Percentiles rank a stretch among this genome's conserved stretches.
These are phyloP conservation scores for Lasiodiplodia theobromae DNA, from an alignment of 2,329 filamentous ascomycete genomes.

Conservation along the genomic window DNA sequence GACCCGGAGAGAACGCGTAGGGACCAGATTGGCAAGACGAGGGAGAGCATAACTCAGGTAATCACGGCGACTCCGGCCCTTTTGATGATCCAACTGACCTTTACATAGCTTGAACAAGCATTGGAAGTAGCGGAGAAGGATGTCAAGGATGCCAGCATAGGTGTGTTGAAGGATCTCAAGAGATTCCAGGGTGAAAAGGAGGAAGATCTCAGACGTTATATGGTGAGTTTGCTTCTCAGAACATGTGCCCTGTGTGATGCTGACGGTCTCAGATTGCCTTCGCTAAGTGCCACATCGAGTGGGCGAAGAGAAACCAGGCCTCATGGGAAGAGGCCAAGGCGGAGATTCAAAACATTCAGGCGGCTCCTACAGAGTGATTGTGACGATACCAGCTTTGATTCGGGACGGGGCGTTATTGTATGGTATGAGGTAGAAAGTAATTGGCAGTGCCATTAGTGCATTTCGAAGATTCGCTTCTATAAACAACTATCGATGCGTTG, in stretches of 20 bases:
- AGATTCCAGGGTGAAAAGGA: constrained; percentile 96
- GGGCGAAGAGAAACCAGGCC: constrained; percentile 89
- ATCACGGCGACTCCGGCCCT: constrained; percentile 22
- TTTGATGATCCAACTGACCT: neutral
- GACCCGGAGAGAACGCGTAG: constrained; percentile 92
- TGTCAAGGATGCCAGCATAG: constrained; percentile 89
- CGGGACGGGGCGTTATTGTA: neutral
- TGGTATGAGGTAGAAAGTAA: constrained; percentile 17
- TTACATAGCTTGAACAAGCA: constrained; percentile 81
- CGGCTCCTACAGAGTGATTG: constrained; percentile 16
- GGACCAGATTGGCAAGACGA: constrained; percentile 94
- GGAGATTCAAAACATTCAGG: constrained; percentile 87
- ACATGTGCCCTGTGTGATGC: constrained; percentile 8
- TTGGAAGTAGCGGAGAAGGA: constrained; percentile 87
- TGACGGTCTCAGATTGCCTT: constrained; percentile 74
- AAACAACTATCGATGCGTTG: neutral
- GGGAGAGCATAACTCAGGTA: constrained; percentile 77
- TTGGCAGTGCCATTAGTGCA: constrained; percentile 14
- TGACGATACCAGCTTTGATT: constrained; percentile 26
- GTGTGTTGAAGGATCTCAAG: constrained; percentile 87
- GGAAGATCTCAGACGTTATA: constrained; percentile 89
- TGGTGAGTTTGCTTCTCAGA: constrained; percentile 69
- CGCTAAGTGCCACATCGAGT: constrained; percentile 90
- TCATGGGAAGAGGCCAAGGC: constrained; percentile 90
- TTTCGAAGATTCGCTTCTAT: neutral